These are phyloP conservation scores for Salix brachista DNA, from an alignment of 345 rosid genomes.

Conservation along the genomic window DNA sequence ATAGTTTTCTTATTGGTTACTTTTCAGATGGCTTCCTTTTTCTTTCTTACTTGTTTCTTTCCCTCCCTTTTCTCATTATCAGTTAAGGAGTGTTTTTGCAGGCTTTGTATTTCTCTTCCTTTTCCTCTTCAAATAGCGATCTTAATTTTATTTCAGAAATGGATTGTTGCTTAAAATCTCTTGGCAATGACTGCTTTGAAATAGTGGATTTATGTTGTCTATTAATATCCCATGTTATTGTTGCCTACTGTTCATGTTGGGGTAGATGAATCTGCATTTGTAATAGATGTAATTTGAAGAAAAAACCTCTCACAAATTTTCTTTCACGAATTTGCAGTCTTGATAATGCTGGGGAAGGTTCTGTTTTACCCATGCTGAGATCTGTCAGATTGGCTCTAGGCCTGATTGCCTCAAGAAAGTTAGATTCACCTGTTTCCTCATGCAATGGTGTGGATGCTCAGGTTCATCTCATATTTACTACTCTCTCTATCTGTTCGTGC, in stretches of 20 bases:
- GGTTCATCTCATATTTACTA: constrained; percentile 34
- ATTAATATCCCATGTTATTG: neutral
- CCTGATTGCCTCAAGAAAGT: constrained; percentile 52
- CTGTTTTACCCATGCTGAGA: constrained; percentile 83
- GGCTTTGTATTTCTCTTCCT: no score
- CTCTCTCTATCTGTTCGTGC: neutral
- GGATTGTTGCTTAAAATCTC: neutral
- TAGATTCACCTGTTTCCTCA: constrained; percentile 43
- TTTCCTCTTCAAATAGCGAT: no score
- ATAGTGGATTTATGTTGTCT: neutral
- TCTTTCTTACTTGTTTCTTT: no score
- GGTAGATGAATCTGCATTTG: neutral
- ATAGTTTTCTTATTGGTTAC: neutral
- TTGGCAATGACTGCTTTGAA: neutral
- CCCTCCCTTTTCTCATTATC: neutral
- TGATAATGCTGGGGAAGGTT: constrained; percentile 92
- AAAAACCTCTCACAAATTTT: neutral
- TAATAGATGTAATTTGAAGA: neutral
- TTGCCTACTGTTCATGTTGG: neutral
- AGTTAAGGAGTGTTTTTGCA: neutral
- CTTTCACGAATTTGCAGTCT: constrained; percentile 53
- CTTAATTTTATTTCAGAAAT: neutral
- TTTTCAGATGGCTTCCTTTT: no score
- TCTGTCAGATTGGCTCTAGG: constrained; percentile 63
- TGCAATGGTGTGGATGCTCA: constrained; percentile 54